Base-by-base conservation (phyloP, 1,139 yeast species). In the Lizanozyma gosingica region DNA sequence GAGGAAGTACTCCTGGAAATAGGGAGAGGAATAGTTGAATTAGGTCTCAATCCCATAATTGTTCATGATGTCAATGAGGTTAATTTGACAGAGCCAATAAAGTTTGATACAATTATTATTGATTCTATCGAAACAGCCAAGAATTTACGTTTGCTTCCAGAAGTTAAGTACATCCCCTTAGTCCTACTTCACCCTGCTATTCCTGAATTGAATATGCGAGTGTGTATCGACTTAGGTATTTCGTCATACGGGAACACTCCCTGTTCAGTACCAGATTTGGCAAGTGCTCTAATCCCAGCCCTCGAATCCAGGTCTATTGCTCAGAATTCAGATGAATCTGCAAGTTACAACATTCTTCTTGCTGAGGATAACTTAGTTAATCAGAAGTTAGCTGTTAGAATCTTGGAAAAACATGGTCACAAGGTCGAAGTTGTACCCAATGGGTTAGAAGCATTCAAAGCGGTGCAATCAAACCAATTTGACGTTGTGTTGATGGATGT, bases 401-500 rank as follows among this genome's bases (percentile, higher is more conserved):
- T 85, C 39, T 67, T 85, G 45, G 88, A 84, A 55, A 85, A 85
- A 57, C 85, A 83, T 57, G 90, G 90, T 17, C 95, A 85, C 59
- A 71, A 74, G 44, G 88, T 84, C 6, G 83, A 80, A 45, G 94
- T 83, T 40, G 95, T 86, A 15, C 94, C 84, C 54, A 86, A 86
- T 56, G 95, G 95, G 11, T 66, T 78, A 44, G 88, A 84, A 52
- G 95, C 95, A 0, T 76, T 76, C 51, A 87, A 85, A 48, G 90
- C 90, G 0, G 80, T 84, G 36, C 73, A 80, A 56, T 59, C 65
- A 39, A 78, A 76, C 57, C 70, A 75, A 36, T 85, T 80, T 57
- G 95, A 86, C 55, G 92, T 83, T 39, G 86, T 86, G 14, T 71
- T 86, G 49, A 86, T 86, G 95, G 95, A 86, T 65, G 95, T 86